A percentile compares a stretch with the other conserved stretches of the same genome.
Conservation (phyloP, 2,329 filamentous ascomycete species). For the Paecilomyces dactylethromorphus region DNA sequence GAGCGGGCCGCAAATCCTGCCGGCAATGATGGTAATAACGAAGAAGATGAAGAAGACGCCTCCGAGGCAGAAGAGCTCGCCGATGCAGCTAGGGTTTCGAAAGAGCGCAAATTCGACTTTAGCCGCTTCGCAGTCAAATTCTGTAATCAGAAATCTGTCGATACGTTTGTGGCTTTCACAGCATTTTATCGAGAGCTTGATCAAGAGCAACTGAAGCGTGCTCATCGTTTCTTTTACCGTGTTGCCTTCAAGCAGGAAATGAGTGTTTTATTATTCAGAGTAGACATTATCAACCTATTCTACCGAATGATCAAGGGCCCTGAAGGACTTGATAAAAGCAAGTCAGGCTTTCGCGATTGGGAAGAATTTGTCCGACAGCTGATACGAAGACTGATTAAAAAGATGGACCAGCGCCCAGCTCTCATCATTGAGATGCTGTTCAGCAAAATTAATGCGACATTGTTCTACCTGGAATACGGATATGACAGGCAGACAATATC, state of each 20-base stretch:
- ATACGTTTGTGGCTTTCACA: slow-evolving; percentile 79
- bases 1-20: slow-evolving; percentile 17
- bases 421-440: slow-evolving; percentile 89
- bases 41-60: slow-evolving; percentile 47
- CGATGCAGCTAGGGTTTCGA: slow-evolving; percentile 62
- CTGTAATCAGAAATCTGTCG: slow-evolving; percentile 73
- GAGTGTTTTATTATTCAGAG: slow-evolving; percentile 77
- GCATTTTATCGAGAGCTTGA: slow-evolving; percentile 75
- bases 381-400: slow-evolving; percentile 72
- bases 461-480: slow-evolving; percentile 85
- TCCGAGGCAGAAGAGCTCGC: slow-evolving; percentile 70
- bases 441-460: slow-evolving; percentile 77
- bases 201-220: slow-evolving; percentile 75
- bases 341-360: slow-evolving; percentile 76
- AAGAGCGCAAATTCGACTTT: slow-evolving; percentile 93
- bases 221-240: slow-evolving; percentile 89
- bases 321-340: slow-evolving; percentile 62
- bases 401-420: slow-evolving; percentile 77
- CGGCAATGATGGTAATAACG: slow-evolving; percentile 38
- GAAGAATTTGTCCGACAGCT: slow-evolving; percentile 82
- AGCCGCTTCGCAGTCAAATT: slow-evolving; percentile 74
- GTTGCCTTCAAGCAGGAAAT: slow-evolving; percentile 93
- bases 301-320: slow-evolving; percentile 90
- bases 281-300: slow-evolving; percentile 84
- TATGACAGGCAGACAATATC: slow-evolving; percentile 71